Base-by-base conservation (phyloP, 768 basidiomycete species). In the Butyriboletus loyo region DNA sequence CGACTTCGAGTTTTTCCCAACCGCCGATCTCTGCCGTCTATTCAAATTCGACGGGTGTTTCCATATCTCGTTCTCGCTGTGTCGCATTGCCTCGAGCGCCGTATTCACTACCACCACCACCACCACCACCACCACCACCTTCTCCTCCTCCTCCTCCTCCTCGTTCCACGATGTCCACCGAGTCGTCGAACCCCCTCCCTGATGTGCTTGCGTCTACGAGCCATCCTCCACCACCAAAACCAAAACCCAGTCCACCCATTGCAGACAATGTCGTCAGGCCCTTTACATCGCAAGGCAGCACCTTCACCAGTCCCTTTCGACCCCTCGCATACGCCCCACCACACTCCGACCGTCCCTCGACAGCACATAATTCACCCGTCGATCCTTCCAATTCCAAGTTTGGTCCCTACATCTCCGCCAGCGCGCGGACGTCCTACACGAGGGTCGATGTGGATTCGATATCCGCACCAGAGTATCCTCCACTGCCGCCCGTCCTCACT, bases 381-480 rank as follows among this genome's bases (percentile, higher is more conserved):
- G 52, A 60, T 24, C 55, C 44, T 9, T 24, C 46, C 15, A 34
- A 34, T 4, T n/a, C 50, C 37, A 55, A 21, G 4, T 42, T 51
- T 4, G 57, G 63, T 10, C 65, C 67, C 51, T 55, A 67, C 55
- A 50, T 66, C 30, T 74, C 77, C 19, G 72, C 77, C 32, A 76
- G 76, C 46, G 75, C 81, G 0, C 75, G 79, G 22, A 81, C 81
- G 7, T 81, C 81, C 11, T 78, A 76, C 56, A 83, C 81, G 2
- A 75, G 75, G 24, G 80, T 82, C 30, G 76, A 78, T 51, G 63
- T 68, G 3, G 72, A 73, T 19, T 69, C 57, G 3, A 1, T 54
- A 2, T 46, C 64, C 2, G n/a, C 38, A 0, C 58, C 67, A 5
- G 40, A 54, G 7, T 68, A 66, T 44, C 66, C 66, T 13, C 64